Conservation (phyloP, 2,329 filamentous ascomycete genomes). For the Elsinoe perseae region DNA sequence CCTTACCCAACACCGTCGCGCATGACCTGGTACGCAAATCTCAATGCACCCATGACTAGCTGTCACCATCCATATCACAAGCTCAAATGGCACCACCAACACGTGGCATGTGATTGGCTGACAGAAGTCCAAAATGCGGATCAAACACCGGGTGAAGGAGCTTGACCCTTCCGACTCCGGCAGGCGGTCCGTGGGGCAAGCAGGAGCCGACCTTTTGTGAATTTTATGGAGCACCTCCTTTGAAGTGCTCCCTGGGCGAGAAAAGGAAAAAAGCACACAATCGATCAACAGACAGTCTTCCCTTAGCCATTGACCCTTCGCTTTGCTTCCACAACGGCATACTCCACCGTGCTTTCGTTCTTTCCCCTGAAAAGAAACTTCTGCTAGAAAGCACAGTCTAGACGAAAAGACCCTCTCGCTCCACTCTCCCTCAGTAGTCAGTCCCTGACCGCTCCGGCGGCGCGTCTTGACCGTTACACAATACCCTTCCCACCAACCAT, state of each 20-base stretch:
- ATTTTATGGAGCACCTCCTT: conserved; percentile 2
- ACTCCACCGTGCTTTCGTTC: no score
- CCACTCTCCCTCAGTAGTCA: neutral
- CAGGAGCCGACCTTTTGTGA: conserved; percentile 11
- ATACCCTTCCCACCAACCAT: conserved; percentile 1
- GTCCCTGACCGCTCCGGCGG: conserved; percentile 12
- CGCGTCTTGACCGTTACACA: conserved; percentile 11
- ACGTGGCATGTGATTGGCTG: conserved; percentile 10
- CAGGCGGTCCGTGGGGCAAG: neutral
- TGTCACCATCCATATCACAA: neutral
- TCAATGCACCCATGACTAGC: neutral
- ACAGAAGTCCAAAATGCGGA: neutral
- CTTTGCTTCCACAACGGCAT: no score
- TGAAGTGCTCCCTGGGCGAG: neutral
- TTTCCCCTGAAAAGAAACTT: neutral
- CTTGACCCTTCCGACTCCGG: neutral
- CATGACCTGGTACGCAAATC: neutral
- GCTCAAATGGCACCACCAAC: conserved; percentile 6
- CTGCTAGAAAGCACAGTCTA: neutral
- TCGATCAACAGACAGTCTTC: neutral
- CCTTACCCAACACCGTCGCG: no score
- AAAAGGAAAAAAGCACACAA: conserved; percentile 2
- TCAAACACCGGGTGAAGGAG: conserved; percentile 13
- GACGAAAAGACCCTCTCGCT: conserved; percentile 3
- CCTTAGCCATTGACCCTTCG: neutral